Conservation (phyloP, 192 early-diverging fungal species). For the Neocallimastix lanati region DNA sequence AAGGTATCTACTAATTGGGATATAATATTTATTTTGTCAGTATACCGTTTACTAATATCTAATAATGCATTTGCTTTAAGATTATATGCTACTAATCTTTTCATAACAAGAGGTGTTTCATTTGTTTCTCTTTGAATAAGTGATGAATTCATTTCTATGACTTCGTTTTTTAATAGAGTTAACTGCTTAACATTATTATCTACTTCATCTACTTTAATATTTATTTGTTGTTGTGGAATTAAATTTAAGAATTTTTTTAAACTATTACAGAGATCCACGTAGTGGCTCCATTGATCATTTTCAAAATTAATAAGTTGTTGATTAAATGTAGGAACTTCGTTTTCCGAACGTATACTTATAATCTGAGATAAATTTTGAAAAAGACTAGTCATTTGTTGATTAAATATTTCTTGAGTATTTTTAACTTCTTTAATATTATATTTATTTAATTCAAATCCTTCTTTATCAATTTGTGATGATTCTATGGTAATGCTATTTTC, state of each 20-base stretch:
- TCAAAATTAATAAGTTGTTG: neutral
- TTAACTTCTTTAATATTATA: neutral
- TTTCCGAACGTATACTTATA: neutral
- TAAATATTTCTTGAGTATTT: neutral
- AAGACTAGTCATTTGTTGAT: neutral
- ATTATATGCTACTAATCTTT: neutral
- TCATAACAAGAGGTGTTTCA: neutral
- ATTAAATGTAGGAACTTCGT: neutral
- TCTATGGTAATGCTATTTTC: neutral
- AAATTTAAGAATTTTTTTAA: neutral
- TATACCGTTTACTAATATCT: neutral
- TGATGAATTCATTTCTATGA: neutral
- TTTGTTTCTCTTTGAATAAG: neutral
- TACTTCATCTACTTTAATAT: neutral
- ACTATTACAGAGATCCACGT: neutral
- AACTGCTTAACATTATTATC: neutral
- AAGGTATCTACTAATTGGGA: neutral
- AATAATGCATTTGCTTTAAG: neutral
- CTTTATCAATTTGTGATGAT: no score
- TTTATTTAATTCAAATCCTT: neutral
- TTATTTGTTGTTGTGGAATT: neutral
- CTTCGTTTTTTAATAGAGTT: neutral
- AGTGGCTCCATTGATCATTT: neutral
- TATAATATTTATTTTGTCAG: neutral
- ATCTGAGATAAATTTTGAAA: neutral